Base-by-base conservation (phyloP, 2,329 filamentous ascomycete species). In the Sporothrix pallida region DNA sequence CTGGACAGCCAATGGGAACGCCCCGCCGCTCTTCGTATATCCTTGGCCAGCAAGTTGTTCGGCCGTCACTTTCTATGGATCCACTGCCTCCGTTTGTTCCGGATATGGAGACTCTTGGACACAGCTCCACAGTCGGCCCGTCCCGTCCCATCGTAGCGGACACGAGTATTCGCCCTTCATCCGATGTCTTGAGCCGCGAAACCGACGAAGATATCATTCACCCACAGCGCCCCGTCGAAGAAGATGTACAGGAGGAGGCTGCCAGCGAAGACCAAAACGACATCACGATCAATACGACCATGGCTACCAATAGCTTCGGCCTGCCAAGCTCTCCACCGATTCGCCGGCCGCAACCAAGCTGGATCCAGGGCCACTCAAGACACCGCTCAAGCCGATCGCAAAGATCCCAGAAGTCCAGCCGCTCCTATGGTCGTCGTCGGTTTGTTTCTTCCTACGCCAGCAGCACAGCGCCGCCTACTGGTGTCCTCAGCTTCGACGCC, bases 381-480 rank as follows among this genome's bases (percentile, higher is more conserved):
- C 83, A 86, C 54, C 82, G 81, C 60, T 89, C 87, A 0, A 85
- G 83, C 65, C 83, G 82, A 46, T 87, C 86, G 5, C 85, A 84
- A 63, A 82, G 82, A 60, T 69, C 67, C 8, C 85, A 84, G 65
- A 82, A 82, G 58, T 88, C 87, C 0, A 81, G 84, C 62, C 84
- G 83, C 58, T 89, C 88, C 0, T 79, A 83, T n/a, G 84, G 87
- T 1, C 84, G 87, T 69, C 82, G 86, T 37, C 87, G 88, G 12
- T 87, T 87, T 78, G 87, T 87, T 10, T 93, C 87, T 10, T 93
- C 91, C 0, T 88, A 88, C 70, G 86, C 88, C 20, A 91, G 89
- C 76, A 85, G 86, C 1, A 81, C 87, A 15, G 83, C 82, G 13
- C 84, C 83, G 13, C 85, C 83, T 31, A 85, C 85, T 10, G 88